Conservation (phyloP, 1,139 yeast species). For the Geotrichum reessii region DNA sequence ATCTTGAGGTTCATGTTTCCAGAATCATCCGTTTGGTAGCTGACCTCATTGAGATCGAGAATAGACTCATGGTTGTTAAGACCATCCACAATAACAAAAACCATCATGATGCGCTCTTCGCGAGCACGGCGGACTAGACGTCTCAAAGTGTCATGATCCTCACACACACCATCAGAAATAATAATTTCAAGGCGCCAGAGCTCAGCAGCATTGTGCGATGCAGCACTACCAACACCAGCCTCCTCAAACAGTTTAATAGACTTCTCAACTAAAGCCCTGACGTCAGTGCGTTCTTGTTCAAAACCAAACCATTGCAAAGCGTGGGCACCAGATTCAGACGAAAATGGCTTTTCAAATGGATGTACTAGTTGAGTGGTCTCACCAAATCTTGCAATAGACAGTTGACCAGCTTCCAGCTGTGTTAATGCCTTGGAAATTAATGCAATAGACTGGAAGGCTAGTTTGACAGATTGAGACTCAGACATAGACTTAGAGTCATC, state of each 20-base stretch:
- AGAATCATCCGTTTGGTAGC: slow-evolving; percentile 59
- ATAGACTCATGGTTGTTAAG: slow-evolving; percentile 79
- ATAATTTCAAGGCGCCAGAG: slow-evolving; percentile 93
- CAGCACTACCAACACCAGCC: slow-evolving; percentile 39
- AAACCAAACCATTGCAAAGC: slow-evolving; percentile 88
- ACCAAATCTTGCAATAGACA: slow-evolving; percentile 89
- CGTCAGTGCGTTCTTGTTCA: slow-evolving; percentile 83
- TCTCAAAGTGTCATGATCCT: slow-evolving; percentile 78
- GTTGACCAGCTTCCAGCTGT: slow-evolving; percentile 89
- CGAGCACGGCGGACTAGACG: slow-evolving; percentile 85
- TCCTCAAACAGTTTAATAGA: slow-evolving; percentile 72
- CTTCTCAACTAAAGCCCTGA: slow-evolving; percentile 61
- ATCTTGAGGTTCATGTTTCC: slow-evolving; percentile 75
- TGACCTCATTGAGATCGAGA: slow-evolving; percentile 91
- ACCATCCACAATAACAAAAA: slow-evolving; percentile 91
- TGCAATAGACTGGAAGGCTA: slow-evolving; percentile 93
- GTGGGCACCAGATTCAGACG: slow-evolving; percentile 74
- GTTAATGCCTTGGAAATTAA: slow-evolving; percentile 90
- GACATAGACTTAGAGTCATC: slow-evolving; percentile 98
- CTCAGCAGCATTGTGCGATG: slow-evolving; percentile 38
- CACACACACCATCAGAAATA: slow-evolving; percentile 94
- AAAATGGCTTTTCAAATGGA: slow-evolving; percentile 81
- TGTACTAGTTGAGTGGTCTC: slow-evolving; percentile 79
- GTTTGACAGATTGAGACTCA: slow-evolving; percentile 80
- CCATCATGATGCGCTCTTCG: slow-evolving; percentile 89